These are phyloP conservation scores for Brassica napus DNA, from an alignment of 345 rosid genomes.

Conservation along the genomic window Da-Ae NC_063441.1:7717001-7717500, in stretches of 20 bases:
- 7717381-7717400: conserved; percentile 46
- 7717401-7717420: conserved; percentile 53
- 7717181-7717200: conserved; percentile 50
- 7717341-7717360: conserved; percentile 39
- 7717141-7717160: background rate
- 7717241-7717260: conserved; percentile 48
- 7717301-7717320: conserved; percentile 29
- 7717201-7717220: conserved; percentile 48
- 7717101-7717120: background rate
- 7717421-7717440: conserved; percentile 39
- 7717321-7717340: conserved; percentile 47
- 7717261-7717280: conserved; percentile 51
- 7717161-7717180: conserved; percentile 35
- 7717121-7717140: background rate
- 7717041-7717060: conserved; percentile 46
- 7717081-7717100: conserved; percentile 59
- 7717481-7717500: background rate
- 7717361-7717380: conserved; percentile 50
- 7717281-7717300: conserved; percentile 43
- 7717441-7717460: conserved; percentile 48
- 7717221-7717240: conserved; percentile 48
- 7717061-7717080: conserved; percentile 67
- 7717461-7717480: conserved; percentile 43
- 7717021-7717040: conserved; percentile 46
- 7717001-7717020: conserved; percentile 5